A percentile compares a stretch with the other conserved stretches of the same genome.
Conservation (phyloP, 176 grass and related monocot species). For the Carex littledalei region DNA sequence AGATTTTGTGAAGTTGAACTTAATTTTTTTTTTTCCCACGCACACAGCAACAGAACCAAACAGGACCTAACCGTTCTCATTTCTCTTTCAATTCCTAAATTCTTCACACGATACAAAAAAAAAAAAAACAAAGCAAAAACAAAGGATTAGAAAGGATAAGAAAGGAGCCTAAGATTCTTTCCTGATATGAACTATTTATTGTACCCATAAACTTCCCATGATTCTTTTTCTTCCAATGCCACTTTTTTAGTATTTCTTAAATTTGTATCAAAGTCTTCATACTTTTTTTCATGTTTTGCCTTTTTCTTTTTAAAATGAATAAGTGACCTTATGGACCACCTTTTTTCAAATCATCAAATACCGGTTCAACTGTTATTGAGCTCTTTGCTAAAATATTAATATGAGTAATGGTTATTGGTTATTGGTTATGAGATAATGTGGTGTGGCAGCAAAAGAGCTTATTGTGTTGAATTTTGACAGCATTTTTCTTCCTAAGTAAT, state of each 20-base stretch:
- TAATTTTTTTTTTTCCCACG: too few species aligned
- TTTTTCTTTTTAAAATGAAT: background rate
- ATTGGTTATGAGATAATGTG: background rate
- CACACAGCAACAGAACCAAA: too few species aligned
- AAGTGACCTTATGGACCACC: background rate
- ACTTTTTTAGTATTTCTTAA: background rate
- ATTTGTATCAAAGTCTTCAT: background rate
- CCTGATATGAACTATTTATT: background rate
- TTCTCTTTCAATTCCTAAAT: constrained; percentile 1
- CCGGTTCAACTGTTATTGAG: background rate
- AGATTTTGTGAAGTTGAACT: too few species aligned
- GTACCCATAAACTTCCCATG: background rate
- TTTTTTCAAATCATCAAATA: background rate
- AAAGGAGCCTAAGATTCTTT: background rate
- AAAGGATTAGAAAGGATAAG: background rate
- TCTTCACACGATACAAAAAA: background rate
- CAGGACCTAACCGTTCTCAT: background rate
- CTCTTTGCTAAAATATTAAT: background rate
- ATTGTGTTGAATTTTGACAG: background rate
- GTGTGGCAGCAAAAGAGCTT: background rate
- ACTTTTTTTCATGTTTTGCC: background rate
- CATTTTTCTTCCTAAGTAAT: background rate
- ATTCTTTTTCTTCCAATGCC: background rate
- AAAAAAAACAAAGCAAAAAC: too few species aligned
- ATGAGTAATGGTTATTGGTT: background rate